These are phyloP conservation scores for Tausonia pullulans DNA, from an alignment of 1,284 basidiomycete genomes.

Conservation along the genomic window DNA sequence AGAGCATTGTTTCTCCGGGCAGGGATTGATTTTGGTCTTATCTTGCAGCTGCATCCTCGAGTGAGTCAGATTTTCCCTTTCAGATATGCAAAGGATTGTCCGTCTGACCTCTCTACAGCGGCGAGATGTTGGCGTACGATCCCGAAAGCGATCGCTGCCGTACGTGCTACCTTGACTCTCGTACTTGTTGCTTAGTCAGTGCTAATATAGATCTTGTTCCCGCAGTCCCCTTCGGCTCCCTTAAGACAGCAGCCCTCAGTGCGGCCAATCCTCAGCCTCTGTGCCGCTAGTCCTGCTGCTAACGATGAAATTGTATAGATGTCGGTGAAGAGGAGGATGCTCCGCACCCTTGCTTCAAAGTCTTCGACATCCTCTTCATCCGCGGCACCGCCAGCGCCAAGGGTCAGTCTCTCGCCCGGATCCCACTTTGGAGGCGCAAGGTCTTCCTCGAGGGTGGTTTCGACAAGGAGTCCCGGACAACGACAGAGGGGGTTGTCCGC, in stretches of 20 bases:
- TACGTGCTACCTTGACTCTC: neutral
- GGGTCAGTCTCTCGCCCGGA: constrained; percentile 31
- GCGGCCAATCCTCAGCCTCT: neutral
- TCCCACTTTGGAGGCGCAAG: constrained; percentile 35
- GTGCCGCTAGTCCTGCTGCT: neutral
- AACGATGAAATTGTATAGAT: neutral
- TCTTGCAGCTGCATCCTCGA: constrained; percentile 74
- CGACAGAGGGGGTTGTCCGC: constrained; percentile 38
- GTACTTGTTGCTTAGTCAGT: neutral
- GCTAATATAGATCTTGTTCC: too few species aligned
- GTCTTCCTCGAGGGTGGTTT: constrained; percentile 24
- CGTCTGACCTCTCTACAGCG: constrained; percentile 26
- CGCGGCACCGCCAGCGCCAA: constrained; percentile 37
- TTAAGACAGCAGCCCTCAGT: constrained; percentile 83
- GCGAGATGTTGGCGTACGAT: constrained; percentile 96
- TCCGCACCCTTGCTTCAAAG: constrained; percentile 45
- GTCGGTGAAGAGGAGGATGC: too few species aligned
- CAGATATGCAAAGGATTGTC: neutral
- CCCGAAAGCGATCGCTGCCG: constrained; percentile 50
- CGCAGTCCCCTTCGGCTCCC: constrained; percentile 67
- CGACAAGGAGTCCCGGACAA: constrained; percentile 18
- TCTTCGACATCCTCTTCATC: constrained; percentile 82
- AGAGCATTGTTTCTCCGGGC: neutral
- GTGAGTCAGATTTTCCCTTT: neutral
- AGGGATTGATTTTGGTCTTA: neutral